These are phyloP conservation scores for Melastoma malabathricum DNA, from an alignment of 345 rosid genomes.

Conservation along the genomic window DNA sequence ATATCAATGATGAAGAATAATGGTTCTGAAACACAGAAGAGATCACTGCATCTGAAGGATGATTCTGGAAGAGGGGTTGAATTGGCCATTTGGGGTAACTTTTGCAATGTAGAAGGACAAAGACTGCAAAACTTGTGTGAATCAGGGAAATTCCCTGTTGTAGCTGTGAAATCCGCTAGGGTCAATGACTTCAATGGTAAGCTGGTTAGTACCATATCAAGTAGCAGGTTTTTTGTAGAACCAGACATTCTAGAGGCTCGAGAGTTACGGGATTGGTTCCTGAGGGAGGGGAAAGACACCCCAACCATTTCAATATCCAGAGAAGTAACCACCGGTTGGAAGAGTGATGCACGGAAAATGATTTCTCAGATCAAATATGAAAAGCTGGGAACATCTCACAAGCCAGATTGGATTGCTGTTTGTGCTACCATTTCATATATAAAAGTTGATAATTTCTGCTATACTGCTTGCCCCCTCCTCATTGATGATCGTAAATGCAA, in stretches of 20 bases:
- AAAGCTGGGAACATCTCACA: slow-evolving; percentile 81
- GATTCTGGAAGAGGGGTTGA: slow-evolving; percentile 77
- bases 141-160: slow-evolving; percentile 60
- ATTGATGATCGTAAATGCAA: slow-evolving; percentile 70
- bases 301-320: slow-evolving; percentile 62
- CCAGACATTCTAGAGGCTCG: slow-evolving; percentile 68
- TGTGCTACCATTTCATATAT: slow-evolving; percentile 47
- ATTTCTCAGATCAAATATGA: slow-evolving; percentile 83
- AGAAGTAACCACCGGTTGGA: slow-evolving; percentile 37
- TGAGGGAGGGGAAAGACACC: slow-evolving; percentile 47
- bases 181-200: slow-evolving; percentile 78
- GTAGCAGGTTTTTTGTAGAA: slow-evolving; percentile 59
- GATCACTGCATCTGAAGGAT: slow-evolving; percentile 68
- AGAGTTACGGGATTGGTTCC: slow-evolving; percentile 62
- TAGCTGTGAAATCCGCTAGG: slow-evolving; percentile 67
- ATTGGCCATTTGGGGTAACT: slow-evolving; percentile 79
- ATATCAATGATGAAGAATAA: slow-evolving; percentile 58
- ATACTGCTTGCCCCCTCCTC: slow-evolving; percentile 80
- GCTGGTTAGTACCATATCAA: slow-evolving; percentile 58
- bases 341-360: slow-evolving; percentile 49
- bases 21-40: slow-evolving; percentile 68
- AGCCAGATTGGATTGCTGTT: slow-evolving; percentile 84
- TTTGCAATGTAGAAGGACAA: slow-evolving; percentile 67
- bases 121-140: slow-evolving; percentile 60
- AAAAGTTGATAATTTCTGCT: slow-evolving; percentile 76